A percentile compares a stretch with the other conserved stretches of the same genome.
These are phyloP conservation scores for Copromyces sp. DNA, from an alignment of 495 filamentous ascomycete species.

Conservation along the genomic window DNA sequence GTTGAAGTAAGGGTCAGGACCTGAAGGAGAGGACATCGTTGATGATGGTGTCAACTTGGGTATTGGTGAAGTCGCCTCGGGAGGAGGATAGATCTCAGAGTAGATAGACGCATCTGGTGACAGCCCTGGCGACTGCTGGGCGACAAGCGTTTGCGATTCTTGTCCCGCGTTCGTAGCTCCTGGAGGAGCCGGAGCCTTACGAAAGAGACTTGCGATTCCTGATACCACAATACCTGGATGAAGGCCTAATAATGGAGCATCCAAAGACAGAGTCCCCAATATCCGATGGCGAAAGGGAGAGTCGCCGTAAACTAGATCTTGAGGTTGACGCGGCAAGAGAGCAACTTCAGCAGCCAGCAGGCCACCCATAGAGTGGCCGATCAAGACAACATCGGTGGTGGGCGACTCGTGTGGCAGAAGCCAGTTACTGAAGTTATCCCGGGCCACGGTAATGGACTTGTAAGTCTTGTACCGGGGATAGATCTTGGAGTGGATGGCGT, in stretches of 20 bases:
- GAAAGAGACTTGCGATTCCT: constrained; percentile 69
- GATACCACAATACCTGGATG: constrained; percentile 78
- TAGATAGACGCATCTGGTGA: constrained; percentile 29
- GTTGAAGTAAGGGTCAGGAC: constrained; percentile 55
- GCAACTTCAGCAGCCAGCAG: constrained; percentile 72
- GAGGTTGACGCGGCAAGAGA: constrained; percentile 39
- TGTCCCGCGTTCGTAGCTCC: constrained; percentile 8
- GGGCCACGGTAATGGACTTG: constrained; percentile 59
- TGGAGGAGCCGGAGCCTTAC: constrained; percentile 38
- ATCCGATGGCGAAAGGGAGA: constrained; percentile 60
- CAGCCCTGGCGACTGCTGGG: constrained; percentile 5
- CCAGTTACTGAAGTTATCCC: constrained; percentile 77
- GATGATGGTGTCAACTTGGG: constrained; percentile 9
- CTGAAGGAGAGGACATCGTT: constrained; percentile 4
- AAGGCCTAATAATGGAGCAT: constrained; percentile 79
- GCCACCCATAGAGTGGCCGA: constrained; percentile 90
- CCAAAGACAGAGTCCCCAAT: constrained; percentile 73
- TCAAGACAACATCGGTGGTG: constrained; percentile 67
- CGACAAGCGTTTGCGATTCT: not conserved
- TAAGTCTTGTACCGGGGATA: constrained; percentile 87
- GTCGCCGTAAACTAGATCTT: not conserved
- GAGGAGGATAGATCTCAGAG: constrained; percentile 20
- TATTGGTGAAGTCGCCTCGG: constrained; percentile 16
- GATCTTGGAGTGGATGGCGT: constrained; percentile 79
- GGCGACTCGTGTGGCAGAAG: constrained; percentile 65